Percentiles rank a stretch among this genome's conserved stretches.
Conservation (phyloP, 805 yeast species). For the Yamadazyma tumulicola region DNA sequence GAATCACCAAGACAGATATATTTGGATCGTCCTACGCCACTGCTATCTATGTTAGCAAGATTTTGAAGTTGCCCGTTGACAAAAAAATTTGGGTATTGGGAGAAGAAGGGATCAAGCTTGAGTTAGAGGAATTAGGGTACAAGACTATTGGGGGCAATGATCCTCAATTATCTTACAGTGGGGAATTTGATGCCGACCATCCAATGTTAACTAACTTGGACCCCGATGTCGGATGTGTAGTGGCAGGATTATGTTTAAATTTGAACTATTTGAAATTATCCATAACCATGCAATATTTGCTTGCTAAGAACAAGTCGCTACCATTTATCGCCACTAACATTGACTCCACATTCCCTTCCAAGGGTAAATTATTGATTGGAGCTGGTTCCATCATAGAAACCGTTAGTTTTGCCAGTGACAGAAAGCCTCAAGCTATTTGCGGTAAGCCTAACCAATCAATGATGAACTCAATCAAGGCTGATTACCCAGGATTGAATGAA, state of each 20-base stretch:
- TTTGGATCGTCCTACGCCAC: constrained; percentile 92
- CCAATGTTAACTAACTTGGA: constrained; percentile 59
- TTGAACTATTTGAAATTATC: constrained; percentile 82
- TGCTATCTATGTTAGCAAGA: constrained; percentile 78
- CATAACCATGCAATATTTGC: constrained; percentile 74
- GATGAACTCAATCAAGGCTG: constrained; percentile 84
- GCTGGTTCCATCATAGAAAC: constrained; percentile 90
- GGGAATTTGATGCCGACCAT: constrained; percentile 53
- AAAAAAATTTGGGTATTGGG: constrained; percentile 89
- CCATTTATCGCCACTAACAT: constrained; percentile 90
- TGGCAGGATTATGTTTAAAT: constrained; percentile 78
- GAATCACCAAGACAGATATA: constrained; percentile 58
- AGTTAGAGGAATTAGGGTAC: constrained; percentile 72
- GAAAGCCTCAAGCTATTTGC: constrained; percentile 76
- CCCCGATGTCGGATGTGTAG: constrained; percentile 76
- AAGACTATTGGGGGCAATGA: constrained; percentile 81
- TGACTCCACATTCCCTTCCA: constrained; percentile 90
- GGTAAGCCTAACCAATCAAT: constrained; percentile 90
- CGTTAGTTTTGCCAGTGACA: constrained; percentile 69
- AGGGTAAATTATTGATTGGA: constrained; percentile 84
- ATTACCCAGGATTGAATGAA: constrained; percentile 43
- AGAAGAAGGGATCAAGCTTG: constrained; percentile 80
- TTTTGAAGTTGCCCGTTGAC: constrained; percentile 67
- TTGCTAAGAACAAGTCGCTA: constrained; percentile 51
- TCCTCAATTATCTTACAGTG: constrained; percentile 44